Base-by-base conservation (phyloP, 495 filamentous ascomycete genomes). In the Hypoxylon fragiforme region DNA sequence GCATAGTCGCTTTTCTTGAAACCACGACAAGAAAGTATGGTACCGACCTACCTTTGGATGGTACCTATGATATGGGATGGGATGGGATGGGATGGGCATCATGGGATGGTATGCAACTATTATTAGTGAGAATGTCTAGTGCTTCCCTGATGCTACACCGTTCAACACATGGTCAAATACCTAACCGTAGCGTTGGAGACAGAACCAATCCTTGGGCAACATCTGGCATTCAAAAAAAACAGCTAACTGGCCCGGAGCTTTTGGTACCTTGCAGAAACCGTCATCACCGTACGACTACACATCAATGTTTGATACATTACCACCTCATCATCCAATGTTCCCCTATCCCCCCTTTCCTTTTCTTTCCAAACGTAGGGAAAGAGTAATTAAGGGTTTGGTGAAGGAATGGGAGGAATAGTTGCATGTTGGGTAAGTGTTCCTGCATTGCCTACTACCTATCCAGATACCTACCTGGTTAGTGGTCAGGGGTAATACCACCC, bases 341-440 rank as follows among this genome's bases (percentile, higher is more conserved):
- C 47, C 39, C 26, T 44, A 43, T 44, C 52, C 35, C 12, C 36
- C 26, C n/a, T 31, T 15, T 46, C 14, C 44, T 36, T 44, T 26
- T 32, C 19, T 28, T 51, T 39, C 50, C 47, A 41, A 37, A 42
- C 43, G 46, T 45, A 62, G 47, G 58, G 52, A 36, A 36, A 16
- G 55, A 15, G 40, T 47, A 54, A 51, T n/a, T n/a, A n/a, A n/a
- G 45, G 35, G 44, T 38, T 34, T 39, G 13, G 42, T 36, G 44
- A 47, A 62, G 58, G 52, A 62, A 53, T 51, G 48, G 52, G 42
- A 62, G 46, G 58, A 55, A 56, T 48, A 52, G 28, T 47, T 34
- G 47, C 58, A 47, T 56, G 52, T 56, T 37, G 38, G 21, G 45
- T 44, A 31, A 37, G 13, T 43, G 47, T 62, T 52, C 58, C 51